Evolutionary conservation across 192 early-diverging fungal species (phyloP).

Genomic region (Rhizophagus sp.): DNA sequence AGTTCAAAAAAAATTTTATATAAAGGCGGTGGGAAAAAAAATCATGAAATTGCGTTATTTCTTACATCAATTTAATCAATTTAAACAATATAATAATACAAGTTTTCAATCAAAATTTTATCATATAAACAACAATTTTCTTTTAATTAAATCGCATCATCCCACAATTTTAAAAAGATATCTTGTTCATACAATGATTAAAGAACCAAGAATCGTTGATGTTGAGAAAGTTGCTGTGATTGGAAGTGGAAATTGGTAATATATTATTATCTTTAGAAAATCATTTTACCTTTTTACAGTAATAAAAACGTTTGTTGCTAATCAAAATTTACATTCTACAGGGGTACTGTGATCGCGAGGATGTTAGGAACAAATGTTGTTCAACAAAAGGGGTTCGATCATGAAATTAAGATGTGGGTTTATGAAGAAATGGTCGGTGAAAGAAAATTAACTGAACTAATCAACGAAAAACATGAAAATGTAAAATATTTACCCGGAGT

Average conservation of each 20-base stretch:
- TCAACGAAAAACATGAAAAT: constrained; percentile 94
- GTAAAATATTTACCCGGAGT: constrained; percentile 87
- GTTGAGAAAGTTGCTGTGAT: neutral
- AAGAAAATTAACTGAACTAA: constrained; percentile 86
- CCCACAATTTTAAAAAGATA: neutral
- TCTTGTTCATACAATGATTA: neutral
- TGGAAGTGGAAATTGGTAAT: neutral
- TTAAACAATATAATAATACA: no score
- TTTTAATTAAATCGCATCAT: neutral
- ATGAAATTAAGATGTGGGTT: constrained; percentile 91
- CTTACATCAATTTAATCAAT: no score
- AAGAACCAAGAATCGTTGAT: neutral
- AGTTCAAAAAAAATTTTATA: no score
- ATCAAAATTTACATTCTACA: no score
- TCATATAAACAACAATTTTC: neutral
- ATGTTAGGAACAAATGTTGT: constrained; percentile 86
- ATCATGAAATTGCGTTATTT: no score
- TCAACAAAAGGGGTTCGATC: constrained; percentile 69
- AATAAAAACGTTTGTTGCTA: no score
- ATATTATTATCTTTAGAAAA: no score
- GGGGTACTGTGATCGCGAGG: constrained; percentile 89
- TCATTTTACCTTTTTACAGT: no score
- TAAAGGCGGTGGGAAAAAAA: no score
- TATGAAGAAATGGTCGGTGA: constrained; percentile 89
- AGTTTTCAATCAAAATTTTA: no score